These are phyloP conservation scores for Beauveria varroae DNA, from an alignment of 2,329 filamentous ascomycete genomes.

Conservation along the genomic window DNA sequence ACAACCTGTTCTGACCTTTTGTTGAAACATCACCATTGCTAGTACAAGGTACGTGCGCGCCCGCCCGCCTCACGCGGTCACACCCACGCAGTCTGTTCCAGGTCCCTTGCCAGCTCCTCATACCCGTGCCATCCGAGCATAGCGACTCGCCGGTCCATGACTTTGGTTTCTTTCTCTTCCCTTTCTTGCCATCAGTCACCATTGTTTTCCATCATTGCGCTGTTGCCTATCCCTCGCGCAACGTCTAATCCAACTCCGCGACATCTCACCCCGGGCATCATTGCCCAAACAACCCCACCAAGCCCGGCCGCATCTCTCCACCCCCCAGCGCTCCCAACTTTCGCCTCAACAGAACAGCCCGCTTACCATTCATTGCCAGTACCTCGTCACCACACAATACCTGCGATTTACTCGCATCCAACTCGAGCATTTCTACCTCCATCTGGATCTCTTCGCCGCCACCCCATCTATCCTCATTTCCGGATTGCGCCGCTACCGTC, in stretches of 20 bases:
- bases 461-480: not conserved
- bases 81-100: not conserved
- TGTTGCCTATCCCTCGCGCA: not conserved
- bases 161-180: not conserved
- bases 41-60: slow-evolving; percentile 8
- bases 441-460: not conserved
- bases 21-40: not conserved
- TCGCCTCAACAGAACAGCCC: not conserved
- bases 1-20: not conserved
- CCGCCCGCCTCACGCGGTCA: not conserved
- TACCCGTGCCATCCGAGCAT: slow-evolving; percentile 1
- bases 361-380: slow-evolving; percentile 4
- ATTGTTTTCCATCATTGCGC: not conserved
- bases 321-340: not conserved
- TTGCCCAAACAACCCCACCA: slow-evolving; percentile 9
- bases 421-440: not conserved
- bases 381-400: not conserved
- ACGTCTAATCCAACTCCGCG: not conserved
- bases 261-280: not conserved
- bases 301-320: not conserved
- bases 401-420: not conserved
- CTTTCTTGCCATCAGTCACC: not conserved
- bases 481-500: not conserved
- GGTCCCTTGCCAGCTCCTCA: not conserved
- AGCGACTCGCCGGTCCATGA: not conserved